Base-by-base conservation (phyloP, 805 yeast genomes). In the Pichia manshurica region DNA sequence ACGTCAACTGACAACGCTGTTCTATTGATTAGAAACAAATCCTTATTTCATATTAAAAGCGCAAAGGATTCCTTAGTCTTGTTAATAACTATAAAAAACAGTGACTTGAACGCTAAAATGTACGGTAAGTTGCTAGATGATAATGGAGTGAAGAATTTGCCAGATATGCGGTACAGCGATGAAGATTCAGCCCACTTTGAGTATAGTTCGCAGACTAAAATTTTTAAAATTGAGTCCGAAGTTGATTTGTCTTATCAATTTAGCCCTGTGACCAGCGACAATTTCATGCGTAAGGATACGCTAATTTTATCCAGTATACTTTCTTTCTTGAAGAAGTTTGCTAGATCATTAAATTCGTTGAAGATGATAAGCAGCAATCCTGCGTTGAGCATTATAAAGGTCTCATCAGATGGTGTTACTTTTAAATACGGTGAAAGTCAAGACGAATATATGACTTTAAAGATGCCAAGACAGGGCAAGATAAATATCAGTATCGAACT, bases 21-120 rank as follows among this genome's bases (percentile, higher is more conserved):
- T 31, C 52, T 72, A 20, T 45, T 69, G 3, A 56, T 70, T 15
- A 61, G 66, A 35, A 71, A 72, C 17, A 60, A 63, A 29, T 53
- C 69, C 0, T 59, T 71, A 39, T 65, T 65, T 43, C 57, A 64
- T 39, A 66, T 71, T 10, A 66, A 69, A 3, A 60, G 62, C 45
- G 65, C 72, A 41, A 61, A 65, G 10, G 63, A 63, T 22, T 59
- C 71, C 1, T 41, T 71, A 29, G 58, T 66, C 23, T 48, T 72
- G 20, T 56, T 58, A 2, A 59, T 69, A 25, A 56, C 57, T 19
- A 58, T 62, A 12, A 53, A 52, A 20, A 59, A 54, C 39, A 55
- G 57, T 23, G 56, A 56, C 21, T 55, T 69, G 44, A 58, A 63
- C 31, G 61, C 69, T n/a, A 57, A 53, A 28, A 54, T 68, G 23